Percentiles rank a stretch among this genome's conserved stretches.
Evolutionary conservation across 2,329 filamentous ascomycete species (phyloP).

Genomic region (Hypoxylon sp.): DNA sequence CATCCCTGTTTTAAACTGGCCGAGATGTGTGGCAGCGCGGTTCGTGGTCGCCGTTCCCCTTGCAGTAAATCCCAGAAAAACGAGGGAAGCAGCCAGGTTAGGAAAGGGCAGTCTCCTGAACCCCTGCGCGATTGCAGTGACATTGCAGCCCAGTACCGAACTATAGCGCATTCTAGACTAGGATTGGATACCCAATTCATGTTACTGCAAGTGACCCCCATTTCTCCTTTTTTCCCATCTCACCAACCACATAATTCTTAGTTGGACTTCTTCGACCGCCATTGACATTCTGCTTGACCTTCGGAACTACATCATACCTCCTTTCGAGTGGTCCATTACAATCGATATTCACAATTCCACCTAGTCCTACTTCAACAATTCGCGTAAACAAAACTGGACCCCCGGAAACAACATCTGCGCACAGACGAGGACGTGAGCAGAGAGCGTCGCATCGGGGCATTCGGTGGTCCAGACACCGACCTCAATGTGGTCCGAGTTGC

Average conservation of each 20-base stretch:
- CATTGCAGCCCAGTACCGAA: slow-evolving; percentile 33
- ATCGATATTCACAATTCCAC: not conserved
- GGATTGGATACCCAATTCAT: slow-evolving; percentile 2
- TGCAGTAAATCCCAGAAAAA: slow-evolving; percentile 38
- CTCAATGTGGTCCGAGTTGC: slow-evolving; percentile 33
- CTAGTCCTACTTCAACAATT: not conserved
- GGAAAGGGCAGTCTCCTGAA: slow-evolving; percentile 8
- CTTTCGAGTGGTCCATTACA: not conserved
- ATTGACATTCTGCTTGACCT: not conserved
- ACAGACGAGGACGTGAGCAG: slow-evolving; percentile 32
- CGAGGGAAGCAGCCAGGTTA: slow-evolving; percentile 12
- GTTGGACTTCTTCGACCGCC: not conserved
- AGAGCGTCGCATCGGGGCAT: slow-evolving; percentile 33
- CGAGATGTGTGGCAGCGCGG: slow-evolving; percentile 31
- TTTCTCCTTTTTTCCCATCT: slow-evolving; percentile 22
- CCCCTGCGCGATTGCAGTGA: slow-evolving; percentile 21
- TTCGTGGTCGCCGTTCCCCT: slow-evolving; percentile 30
- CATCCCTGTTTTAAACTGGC: slow-evolving; percentile 40
- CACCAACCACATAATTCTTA: slow-evolving; percentile 10
- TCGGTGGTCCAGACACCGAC: slow-evolving; percentile 21
- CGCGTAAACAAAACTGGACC: slow-evolving; percentile 20
- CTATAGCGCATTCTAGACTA: slow-evolving; percentile 8
- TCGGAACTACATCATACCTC: not conserved
- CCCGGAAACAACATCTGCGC: slow-evolving; percentile 22
- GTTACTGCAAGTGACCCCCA: slow-evolving; percentile 13